Conservation (phyloP, 306 rosid genomes). For the Quercus ilex region DNA sequence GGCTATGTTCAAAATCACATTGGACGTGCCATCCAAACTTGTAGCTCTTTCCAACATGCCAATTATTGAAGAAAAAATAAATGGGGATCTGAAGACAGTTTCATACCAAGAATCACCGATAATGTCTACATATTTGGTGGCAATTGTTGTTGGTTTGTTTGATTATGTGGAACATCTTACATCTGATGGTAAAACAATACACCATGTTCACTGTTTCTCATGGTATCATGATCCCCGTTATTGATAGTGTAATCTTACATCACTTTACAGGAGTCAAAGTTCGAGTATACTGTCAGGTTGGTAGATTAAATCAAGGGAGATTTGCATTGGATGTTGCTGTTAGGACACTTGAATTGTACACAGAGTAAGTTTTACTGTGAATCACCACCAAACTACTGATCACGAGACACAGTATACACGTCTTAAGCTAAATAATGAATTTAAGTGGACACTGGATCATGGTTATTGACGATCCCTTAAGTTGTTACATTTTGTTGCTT, state of each 20-base stretch:
- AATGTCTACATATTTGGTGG: slow-evolving; percentile 94
- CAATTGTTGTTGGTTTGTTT: slow-evolving; percentile 81
- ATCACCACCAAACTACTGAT: not conserved
- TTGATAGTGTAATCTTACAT: slow-evolving; percentile 43
- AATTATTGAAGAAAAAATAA: slow-evolving; percentile 51
- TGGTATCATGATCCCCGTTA: not conserved
- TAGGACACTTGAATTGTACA: slow-evolving; percentile 65
- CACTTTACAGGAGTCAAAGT: slow-evolving; percentile 79
- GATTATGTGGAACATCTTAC: slow-evolving; percentile 90
- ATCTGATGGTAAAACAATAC: slow-evolving; percentile 57
- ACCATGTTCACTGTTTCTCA: not conserved
- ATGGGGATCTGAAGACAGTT: slow-evolving; percentile 62
- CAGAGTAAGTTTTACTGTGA: slow-evolving; percentile 49
- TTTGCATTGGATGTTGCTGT: slow-evolving; percentile 87
- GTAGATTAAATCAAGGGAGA: slow-evolving; percentile 76
- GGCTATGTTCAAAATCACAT: slow-evolving; percentile 81
- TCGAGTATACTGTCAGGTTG: slow-evolving; percentile 88
- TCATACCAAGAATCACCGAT: slow-evolving; percentile 74
- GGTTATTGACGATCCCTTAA: not conserved
- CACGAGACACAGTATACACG: not conserved
- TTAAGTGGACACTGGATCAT: slow-evolving; percentile 8
- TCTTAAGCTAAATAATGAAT: not conserved
- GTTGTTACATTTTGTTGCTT: not conserved
- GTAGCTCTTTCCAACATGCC: slow-evolving; percentile 96
- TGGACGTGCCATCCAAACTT: slow-evolving; percentile 74